Percentiles rank a stretch among this genome's conserved stretches.
Conservation (phyloP, 768 basidiomycete species). For the Termitomyces eurrhizus region DNA sequence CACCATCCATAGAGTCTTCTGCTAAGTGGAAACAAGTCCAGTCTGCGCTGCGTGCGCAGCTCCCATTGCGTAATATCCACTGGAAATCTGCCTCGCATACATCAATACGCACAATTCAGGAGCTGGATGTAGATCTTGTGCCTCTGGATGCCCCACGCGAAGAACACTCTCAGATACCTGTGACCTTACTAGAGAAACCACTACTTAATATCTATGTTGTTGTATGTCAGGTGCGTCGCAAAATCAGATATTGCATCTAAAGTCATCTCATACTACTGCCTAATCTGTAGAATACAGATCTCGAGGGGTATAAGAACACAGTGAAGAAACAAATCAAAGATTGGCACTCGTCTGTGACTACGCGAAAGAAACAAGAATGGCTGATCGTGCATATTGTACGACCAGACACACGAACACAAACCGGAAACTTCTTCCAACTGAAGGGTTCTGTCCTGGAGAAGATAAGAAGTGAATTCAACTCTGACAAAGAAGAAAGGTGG, state of each 20-base stretch:
- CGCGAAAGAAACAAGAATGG: constrained; percentile 89
- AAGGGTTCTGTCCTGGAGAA: constrained; percentile 87
- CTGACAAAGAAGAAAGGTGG: constrained; percentile 82
- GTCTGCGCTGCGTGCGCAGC: constrained; percentile 58
- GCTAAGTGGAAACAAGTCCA: constrained; percentile 72
- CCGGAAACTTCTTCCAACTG: constrained; percentile 75
- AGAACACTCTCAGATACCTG: constrained; percentile 72
- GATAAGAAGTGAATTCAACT: constrained; percentile 88
- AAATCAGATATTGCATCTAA: not conserved
- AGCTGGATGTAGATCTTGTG: constrained; percentile 74
- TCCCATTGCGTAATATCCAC: constrained; percentile 87
- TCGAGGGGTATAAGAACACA: constrained; percentile 73
- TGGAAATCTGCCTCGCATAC: constrained; percentile 80
- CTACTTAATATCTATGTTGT: constrained; percentile 84
- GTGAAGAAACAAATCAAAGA: constrained; percentile 88
- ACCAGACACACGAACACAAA: constrained; percentile 56
- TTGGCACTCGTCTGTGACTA: constrained; percentile 69
- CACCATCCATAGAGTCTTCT: constrained; percentile 60
- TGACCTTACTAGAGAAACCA: constrained; percentile 80
- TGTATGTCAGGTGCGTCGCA: constrained; percentile 72
- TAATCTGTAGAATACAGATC: constrained; percentile 46
- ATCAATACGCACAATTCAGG: constrained; percentile 82
- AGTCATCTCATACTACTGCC: constrained; percentile 11
- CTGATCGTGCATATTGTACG: constrained; percentile 83
- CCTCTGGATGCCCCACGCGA: constrained; percentile 65